Evolutionary conservation across 441 rosid species (phyloP).

Genomic region (Croton laevigatus): DNA sequence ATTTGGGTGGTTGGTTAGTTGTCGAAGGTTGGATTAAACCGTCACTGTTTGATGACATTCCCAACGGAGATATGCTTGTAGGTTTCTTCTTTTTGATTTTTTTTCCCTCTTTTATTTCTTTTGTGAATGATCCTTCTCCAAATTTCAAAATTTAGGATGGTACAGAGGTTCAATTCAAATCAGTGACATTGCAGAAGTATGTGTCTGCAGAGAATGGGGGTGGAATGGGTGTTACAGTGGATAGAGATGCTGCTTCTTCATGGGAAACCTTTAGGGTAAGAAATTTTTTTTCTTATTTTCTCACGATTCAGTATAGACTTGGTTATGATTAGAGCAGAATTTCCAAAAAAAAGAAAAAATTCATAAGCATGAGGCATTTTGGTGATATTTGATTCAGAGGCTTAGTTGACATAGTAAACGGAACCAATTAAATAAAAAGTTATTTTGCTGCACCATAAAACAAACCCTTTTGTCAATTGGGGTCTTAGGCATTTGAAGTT

Average conservation of each 20-base stretch:
- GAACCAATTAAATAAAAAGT: background rate
- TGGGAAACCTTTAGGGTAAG: slow-evolving; percentile 78
- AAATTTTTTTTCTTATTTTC: background rate
- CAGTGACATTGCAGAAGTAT: slow-evolving; percentile 55
- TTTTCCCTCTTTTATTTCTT: background rate
- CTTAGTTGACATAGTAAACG: background rate
- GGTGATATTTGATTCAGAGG: background rate
- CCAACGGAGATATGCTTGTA: slow-evolving; percentile 78
- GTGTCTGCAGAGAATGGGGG: slow-evolving; percentile 66
- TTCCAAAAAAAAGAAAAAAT: no score
- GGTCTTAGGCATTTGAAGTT: slow-evolving; percentile 1
- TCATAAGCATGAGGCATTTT: background rate
- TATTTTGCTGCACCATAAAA: background rate
- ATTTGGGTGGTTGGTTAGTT: slow-evolving; percentile 84
- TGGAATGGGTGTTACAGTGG: slow-evolving; percentile 49
- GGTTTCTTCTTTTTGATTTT: background rate
- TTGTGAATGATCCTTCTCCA: slow-evolving; percentile 19
- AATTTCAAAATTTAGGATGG: slow-evolving; percentile 54
- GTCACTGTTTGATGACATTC: slow-evolving; percentile 64
- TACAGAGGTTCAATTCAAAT: slow-evolving; percentile 61
- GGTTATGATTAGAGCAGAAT: no score
- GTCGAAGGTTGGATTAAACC: slow-evolving; percentile 88
- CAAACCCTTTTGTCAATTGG: background rate
- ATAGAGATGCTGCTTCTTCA: slow-evolving; percentile 53
- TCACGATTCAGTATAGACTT: no score